Evolutionary conservation across 2,329 filamentous ascomycete species (phyloP).

Genomic region (Monilinia fructigena): DNA sequence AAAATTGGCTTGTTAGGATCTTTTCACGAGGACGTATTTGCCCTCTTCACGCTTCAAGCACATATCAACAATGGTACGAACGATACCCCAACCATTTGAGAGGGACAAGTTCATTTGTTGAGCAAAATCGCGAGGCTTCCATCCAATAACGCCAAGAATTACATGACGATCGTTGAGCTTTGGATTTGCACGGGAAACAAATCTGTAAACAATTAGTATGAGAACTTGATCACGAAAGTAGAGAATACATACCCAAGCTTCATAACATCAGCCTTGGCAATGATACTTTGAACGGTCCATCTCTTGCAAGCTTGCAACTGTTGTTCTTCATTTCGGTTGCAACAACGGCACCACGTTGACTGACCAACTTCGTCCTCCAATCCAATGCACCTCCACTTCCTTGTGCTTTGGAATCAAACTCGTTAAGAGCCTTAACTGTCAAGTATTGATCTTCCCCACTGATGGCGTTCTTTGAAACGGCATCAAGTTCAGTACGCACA

Average conservation of each 20-base stretch:
- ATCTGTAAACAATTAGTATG: conserved; percentile 53
- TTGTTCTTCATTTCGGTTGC: conserved; percentile 99
- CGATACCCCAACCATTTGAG: conserved; percentile 98
- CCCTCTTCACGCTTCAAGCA: conserved; percentile 73
- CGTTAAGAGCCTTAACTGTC: conserved; percentile 94
- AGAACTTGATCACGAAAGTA: not conserved
- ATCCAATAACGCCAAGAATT: conserved; percentile 90
- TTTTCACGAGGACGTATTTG: conserved; percentile 79
- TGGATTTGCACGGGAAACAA: conserved; percentile 91
- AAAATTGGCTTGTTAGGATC: conserved; percentile 97
- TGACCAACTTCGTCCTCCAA: conserved; percentile 93
- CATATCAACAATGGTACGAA: conserved; percentile 97
- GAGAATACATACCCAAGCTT: conserved; percentile 78
- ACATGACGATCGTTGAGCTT: conserved; percentile 92
- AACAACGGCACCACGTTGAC: conserved; percentile 92
- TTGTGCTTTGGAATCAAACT: conserved; percentile 97
- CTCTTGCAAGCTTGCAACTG: conserved; percentile 94
- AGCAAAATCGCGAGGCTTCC: conserved; percentile 97
- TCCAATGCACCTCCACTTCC: conserved; percentile 92
- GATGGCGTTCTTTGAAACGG: conserved; percentile 91
- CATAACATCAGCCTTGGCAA: conserved; percentile 97
- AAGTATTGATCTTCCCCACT: conserved; percentile 88
- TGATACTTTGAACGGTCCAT: conserved; percentile 96
- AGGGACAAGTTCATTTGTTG: conserved; percentile 97
- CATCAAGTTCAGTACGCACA: conserved; percentile 93